phyloP scores from a whole-genome alignment of 176 grass and related monocot species.

The Triticum dicoccoides region DNA sequence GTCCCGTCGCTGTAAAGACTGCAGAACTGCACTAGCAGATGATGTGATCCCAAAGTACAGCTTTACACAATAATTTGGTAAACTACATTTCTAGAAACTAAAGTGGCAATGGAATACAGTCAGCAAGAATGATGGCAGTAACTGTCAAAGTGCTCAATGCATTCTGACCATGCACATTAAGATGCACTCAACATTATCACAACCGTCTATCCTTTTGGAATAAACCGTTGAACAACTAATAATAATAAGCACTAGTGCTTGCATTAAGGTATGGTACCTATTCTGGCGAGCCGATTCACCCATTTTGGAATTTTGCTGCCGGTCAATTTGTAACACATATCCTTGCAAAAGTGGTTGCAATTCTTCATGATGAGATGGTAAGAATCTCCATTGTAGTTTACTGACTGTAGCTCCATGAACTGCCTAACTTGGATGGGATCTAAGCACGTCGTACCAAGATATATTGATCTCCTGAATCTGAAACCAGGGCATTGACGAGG shows the following conservation, averaged over 20 bases:
- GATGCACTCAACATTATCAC: not conserved
- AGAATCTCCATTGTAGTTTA: constrained; percentile 88
- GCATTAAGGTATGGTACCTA: constrained; percentile 56
- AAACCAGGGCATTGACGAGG: constrained; percentile 90
- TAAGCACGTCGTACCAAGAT: constrained; percentile 84
- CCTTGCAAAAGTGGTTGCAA: constrained; percentile 98
- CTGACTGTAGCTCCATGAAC: constrained; percentile 89
- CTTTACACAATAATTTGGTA: constrained; percentile 8
- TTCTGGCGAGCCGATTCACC: constrained; percentile 93
- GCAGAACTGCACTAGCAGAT: constrained; percentile 4
- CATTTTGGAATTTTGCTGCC: constrained; percentile 81
- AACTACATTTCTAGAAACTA: constrained; percentile 35
- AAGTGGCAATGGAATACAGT: constrained; percentile 12
- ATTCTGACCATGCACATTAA: constrained; percentile 26
- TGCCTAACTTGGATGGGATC: constrained; percentile 79
- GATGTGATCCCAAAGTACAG: constrained; percentile 11
- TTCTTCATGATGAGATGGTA: constrained; percentile 98
- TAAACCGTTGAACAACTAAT: constrained; percentile 17
- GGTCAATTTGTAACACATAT: constrained; percentile 89
- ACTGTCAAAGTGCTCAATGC: constrained; percentile 12
- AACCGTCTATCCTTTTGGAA: constrained; percentile 4
- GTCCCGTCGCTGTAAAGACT: constrained; percentile 1
- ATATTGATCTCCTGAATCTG: constrained; percentile 91
- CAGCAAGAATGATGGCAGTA: not conserved
- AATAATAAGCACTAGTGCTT: constrained; percentile 23